Base-by-base conservation (phyloP, 2,329 filamentous ascomycete species). In the Coniochaeta sp. region DNA sequence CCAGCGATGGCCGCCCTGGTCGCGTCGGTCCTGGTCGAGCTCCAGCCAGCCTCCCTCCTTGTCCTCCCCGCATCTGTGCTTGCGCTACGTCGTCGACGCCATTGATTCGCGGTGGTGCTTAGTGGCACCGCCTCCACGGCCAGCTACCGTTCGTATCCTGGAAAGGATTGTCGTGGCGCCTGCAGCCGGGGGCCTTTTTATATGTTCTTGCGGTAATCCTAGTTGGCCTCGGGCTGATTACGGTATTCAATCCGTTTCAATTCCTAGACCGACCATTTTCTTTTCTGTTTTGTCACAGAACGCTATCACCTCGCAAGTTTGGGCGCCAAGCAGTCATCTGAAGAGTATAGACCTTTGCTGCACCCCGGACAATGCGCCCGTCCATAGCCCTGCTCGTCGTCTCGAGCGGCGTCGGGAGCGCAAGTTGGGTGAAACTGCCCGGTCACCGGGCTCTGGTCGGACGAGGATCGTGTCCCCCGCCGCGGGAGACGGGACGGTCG, bases 401-500 rank as follows among this genome's bases (percentile, higher is more conserved):
- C 14, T 56, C 60, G n/a, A 32, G 52, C 60, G 30, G 30, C 30
- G 19, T 61, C 8, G 60, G 57, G 8, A 50, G 24, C 7, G 63
- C 62, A 16, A 52, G 60, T n/a, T 61, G 59, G 62, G 22, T 60
- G n/a, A 55, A 38, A 17, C 22, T 34, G 54, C 30, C 54, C n/a
- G 54, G 54, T 7, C 17, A 55, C 30, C 30, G 34, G 7, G 12
- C 36, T 24, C 54, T 55, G n/a, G 54, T 38, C 8, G 54, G 54
- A 38, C 19, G 60, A 57, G 30, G 32, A 34, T 24, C 58, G 38
- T 52, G 30, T n/a, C n/a, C 32, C 55, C n/a, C 44, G 34, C 60
- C 65, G 14, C 57, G 59, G 56, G 57, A 61, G 30, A 66, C 65
- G 10, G 24, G 34, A 28, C 58, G 60, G 12, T 61, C 59, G 34